A percentile compares a stretch with the other conserved stretches of the same genome.
These are phyloP conservation scores for Trypanosoma congolense DNA, from an alignment of 208 protist genomes.

Conservation along the genomic window DNA sequence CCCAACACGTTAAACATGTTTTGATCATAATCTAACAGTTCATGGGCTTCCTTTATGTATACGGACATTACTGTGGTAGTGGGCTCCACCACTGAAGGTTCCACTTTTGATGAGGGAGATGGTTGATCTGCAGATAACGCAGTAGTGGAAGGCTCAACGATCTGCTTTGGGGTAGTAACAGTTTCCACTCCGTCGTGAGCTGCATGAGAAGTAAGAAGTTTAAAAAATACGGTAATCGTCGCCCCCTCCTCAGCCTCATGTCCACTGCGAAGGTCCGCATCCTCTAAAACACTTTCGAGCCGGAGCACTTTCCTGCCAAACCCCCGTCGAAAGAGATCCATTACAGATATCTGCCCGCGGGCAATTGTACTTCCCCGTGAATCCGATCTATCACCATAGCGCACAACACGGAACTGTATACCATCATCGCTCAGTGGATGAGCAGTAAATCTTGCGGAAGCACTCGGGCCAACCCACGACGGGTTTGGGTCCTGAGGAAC, in stretches of 20 bases:
- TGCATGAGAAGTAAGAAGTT: neutral
- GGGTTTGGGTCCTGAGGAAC: slow-evolving; percentile 1
- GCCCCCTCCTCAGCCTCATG: neutral
- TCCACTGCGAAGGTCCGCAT: neutral
- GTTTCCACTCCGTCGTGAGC: neutral
- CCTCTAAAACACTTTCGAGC: neutral
- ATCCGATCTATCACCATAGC: neutral
- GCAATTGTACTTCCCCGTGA: neutral
- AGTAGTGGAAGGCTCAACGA: neutral
- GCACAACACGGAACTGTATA: slow-evolving; percentile 15
- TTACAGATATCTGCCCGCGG: slow-evolving; percentile 11
- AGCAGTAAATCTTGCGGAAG: slow-evolving; percentile 5
- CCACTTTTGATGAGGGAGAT: slow-evolving; percentile 3
- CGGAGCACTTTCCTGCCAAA: slow-evolving; percentile 15
- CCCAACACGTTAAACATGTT: slow-evolving; percentile 35
- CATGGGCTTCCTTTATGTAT: slow-evolving; percentile 33
- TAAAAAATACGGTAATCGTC: slow-evolving; percentile 15
- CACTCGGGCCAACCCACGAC: neutral
- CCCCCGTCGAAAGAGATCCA: slow-evolving; percentile 18
- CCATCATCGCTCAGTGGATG: slow-evolving; percentile 12
- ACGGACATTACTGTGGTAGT: slow-evolving; percentile 20
- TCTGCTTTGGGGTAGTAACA: neutral
- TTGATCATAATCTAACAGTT: slow-evolving; percentile 26
- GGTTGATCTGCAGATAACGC: neutral
- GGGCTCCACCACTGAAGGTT: neutral